phyloP scores from a whole-genome alignment of 805 yeast species.

The Candida ficus region DNA sequence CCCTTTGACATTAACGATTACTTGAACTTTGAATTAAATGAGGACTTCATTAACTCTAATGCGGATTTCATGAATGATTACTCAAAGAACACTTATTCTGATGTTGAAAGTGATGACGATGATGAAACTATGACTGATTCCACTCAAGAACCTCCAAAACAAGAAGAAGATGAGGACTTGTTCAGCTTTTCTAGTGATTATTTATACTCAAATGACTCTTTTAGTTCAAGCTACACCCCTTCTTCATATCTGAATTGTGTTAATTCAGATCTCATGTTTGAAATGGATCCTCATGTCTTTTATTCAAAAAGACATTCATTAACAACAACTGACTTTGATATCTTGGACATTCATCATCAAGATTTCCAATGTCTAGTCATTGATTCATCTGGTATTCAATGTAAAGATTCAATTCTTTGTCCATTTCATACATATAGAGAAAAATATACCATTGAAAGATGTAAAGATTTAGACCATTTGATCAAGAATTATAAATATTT shows the following conservation, averaged over 20 bases:
- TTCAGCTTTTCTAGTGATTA: slow-evolving; percentile 2
- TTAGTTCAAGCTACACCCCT: slow-evolving; percentile 6
- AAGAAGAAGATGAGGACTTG: slow-evolving; percentile 1
- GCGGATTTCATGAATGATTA: slow-evolving; percentile 20
- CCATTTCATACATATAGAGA: slow-evolving; percentile 11
- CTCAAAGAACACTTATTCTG: slow-evolving; percentile 1
- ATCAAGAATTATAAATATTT: slow-evolving; percentile 34
- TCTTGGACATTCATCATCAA: slow-evolving; percentile 14
- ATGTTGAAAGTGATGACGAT: slow-evolving; percentile 2
- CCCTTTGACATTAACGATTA: slow-evolving; percentile 24
- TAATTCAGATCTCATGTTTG: neutral
- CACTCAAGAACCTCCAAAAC: neutral
- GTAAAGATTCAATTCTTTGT: slow-evolving; percentile 17
- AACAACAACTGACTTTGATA: neutral
- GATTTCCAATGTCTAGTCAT: slow-evolving; percentile 20
- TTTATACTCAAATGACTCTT: neutral
- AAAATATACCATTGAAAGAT: slow-evolving; percentile 12
- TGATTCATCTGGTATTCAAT: slow-evolving; percentile 6
- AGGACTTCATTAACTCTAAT: slow-evolving; percentile 15
- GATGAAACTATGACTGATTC: neutral
- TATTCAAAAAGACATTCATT: neutral
- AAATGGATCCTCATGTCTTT: neutral
- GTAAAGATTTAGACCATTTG: slow-evolving; percentile 10
- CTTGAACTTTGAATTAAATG: slow-evolving; percentile 20
- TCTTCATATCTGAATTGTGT: slow-evolving; percentile 3